Conservation (phyloP, 2,329 filamentous ascomycete species). For the Pezicula neosporulosa region DNA sequence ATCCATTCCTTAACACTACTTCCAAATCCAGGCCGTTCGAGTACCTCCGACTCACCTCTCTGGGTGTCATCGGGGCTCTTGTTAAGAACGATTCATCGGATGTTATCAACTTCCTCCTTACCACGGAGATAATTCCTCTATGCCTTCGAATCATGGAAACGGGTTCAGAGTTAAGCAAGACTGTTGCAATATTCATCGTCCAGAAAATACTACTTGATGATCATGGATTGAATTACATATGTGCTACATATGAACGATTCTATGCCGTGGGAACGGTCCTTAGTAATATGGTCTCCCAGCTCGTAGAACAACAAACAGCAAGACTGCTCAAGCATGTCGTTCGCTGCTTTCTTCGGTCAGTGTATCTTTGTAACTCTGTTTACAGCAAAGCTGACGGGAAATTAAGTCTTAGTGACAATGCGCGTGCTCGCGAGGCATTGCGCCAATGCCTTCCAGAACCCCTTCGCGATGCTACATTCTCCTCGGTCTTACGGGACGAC, state of each 20-base stretch:
- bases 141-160: conserved; percentile 99
- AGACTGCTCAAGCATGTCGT: conserved; percentile 96
- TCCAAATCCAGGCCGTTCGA: conserved; percentile 98
- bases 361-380: conserved; percentile 11
- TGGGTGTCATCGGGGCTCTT: conserved; percentile 93
- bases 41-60: conserved; percentile 90
- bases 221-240: conserved; percentile 95
- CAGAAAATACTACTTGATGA: conserved; percentile 98
- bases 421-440: conserved; percentile 88
- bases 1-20: conserved; percentile 97
- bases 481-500: conserved; percentile 91
- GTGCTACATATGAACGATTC: conserved; percentile 96
- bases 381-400: not conserved
- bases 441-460: conserved; percentile 95
- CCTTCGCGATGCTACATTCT: conserved; percentile 97
- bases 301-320: conserved; percentile 97
- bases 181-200: conserved; percentile 98
- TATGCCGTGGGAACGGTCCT: conserved; percentile 96
- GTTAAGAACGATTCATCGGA: conserved; percentile 99
- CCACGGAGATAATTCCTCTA: conserved; percentile 96
- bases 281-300: conserved; percentile 97
- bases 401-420: conserved; percentile 85
- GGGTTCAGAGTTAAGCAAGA: conserved; percentile 96
- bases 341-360: conserved; percentile 88
- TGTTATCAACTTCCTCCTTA: conserved; percentile 97